Evolutionary conservation across 1,284 basidiomycete genomes (phyloP), one percentile per base, ranked within the genome.

Genomic region (Anthracocystis setariae): DNA sequence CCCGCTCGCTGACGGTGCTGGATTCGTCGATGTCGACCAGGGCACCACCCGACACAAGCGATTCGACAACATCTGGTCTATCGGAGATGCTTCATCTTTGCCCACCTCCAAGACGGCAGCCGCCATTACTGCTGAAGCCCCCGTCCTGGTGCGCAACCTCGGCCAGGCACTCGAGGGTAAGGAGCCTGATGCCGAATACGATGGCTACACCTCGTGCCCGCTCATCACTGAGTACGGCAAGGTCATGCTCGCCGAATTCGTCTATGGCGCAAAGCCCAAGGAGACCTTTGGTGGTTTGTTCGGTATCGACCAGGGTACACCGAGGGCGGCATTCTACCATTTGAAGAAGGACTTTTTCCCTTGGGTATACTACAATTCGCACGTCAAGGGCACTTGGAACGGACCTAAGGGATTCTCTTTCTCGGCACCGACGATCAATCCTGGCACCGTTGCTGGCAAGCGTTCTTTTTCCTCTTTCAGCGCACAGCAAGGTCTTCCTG

Each of bases 31-130:
- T 47, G 93, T 98, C 46, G 87, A 95, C 84, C 86, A 88, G 65
- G 87, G 84, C 2, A 94, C 92, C 0, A 87, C 94, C 35, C 90
- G 91, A 75, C 93, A 95, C 83, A 89, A 87, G 64, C 93, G 94
- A 66, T 87, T 83, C 82, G 84, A 86, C 56, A 97, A 97, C 83
- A 87, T 98, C 32, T 98, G 94, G 84, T 88, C 91, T 8, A 82
- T 96, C 20, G 95, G 95, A 24, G 95, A 98, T 82, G 92, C 91
- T 70, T 92, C 92, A 24, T 92, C 90, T 50, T 85, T 96, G 42
- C 94, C 94, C 7, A 98, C 93, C 13, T 93, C 92, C 83, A 98
- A 96, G 87, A 98, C 95, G 1, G 92, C 92, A 0, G 94, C 95
- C 2, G 95, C 94, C 1, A 91, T 97, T 78, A 93, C 92, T 2